Evolutionary conservation across 78 protist genomes (phyloP).

Genomic region (Dictyostelium firmibasis): DNA sequence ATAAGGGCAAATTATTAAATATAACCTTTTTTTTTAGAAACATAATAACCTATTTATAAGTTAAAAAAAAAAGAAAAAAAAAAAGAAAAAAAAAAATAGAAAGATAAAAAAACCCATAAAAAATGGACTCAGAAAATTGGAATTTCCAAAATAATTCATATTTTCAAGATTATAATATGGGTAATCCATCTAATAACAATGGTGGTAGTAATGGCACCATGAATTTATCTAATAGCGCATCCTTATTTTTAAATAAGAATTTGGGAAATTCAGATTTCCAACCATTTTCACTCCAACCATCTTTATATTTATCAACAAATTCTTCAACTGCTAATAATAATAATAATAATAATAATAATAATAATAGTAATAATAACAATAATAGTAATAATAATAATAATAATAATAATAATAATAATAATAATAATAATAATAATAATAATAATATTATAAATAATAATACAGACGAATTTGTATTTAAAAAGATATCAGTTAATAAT

Average conservation of each 20-base stretch:
- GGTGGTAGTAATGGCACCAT: background rate
- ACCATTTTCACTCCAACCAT: background rate
- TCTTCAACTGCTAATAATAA: background rate
- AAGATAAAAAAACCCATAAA: background rate
- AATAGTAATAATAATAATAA: background rate
- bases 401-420: background rate
- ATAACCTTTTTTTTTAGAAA: background rate
- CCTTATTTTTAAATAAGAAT: background rate
- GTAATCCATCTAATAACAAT: background rate
- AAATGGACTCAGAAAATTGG: constrained; percentile 11
- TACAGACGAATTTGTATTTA: background rate
- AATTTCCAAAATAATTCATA: background rate
- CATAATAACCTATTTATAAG: background rate
- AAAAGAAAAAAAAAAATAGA: background rate
- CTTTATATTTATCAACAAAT: constrained; percentile 18
- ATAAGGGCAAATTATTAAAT: background rate
- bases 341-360: background rate
- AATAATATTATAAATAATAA: background rate
- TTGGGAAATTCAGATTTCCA: constrained; percentile 3
- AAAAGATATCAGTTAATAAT: constrained; percentile 5
- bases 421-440: background rate
- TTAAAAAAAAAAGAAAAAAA: background rate
- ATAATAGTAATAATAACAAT: background rate
- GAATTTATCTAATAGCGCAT: background rate
- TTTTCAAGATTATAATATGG: constrained; percentile 16